These are phyloP conservation scores for Clarireedia homoeocarpa DNA, from an alignment of 2,329 filamentous ascomycete species.

Conservation along the genomic window DNA sequence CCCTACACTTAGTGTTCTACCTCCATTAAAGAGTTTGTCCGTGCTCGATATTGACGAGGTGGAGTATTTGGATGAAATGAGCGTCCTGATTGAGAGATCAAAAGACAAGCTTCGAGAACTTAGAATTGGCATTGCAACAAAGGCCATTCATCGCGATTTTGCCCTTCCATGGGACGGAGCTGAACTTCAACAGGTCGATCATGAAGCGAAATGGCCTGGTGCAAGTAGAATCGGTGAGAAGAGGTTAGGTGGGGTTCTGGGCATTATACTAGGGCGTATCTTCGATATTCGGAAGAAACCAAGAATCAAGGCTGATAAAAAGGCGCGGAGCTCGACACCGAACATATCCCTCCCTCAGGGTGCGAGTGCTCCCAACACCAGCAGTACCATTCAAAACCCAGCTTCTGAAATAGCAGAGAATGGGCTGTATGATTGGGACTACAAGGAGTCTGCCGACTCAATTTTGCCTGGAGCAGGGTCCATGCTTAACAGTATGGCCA, in stretches of 20 bases:
- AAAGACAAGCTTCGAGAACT: conserved; percentile 59
- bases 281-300: conserved; percentile 46
- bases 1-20: conserved; percentile 71
- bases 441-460: conserved; percentile 11
- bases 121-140: conserved; percentile 60
- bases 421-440: not conserved
- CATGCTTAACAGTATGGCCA: conserved; percentile 7
- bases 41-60: conserved; percentile 77
- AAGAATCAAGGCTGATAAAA: conserved; percentile 21
- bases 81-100: conserved; percentile 65
- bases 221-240: conserved; percentile 51
- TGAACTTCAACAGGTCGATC: conserved; percentile 55
- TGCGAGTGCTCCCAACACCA: not conserved
- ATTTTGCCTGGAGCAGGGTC: conserved; percentile 8
- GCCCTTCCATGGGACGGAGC: conserved; percentile 55
- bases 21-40: conserved; percentile 64
- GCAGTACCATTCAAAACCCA: not conserved
- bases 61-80: conserved; percentile 78
- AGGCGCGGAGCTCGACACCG: conserved; percentile 5
- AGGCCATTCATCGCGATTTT: conserved; percentile 42
- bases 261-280: conserved; percentile 58
- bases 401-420: not conserved
- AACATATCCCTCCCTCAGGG: not conserved
- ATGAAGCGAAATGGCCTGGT: conserved; percentile 47
- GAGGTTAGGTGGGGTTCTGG: conserved; percentile 59